Evolutionary conservation across 768 basidiomycete species (phyloP), one percentile per base, ranked within the genome.

Genomic region (Naganishia vishniacii): DNA sequence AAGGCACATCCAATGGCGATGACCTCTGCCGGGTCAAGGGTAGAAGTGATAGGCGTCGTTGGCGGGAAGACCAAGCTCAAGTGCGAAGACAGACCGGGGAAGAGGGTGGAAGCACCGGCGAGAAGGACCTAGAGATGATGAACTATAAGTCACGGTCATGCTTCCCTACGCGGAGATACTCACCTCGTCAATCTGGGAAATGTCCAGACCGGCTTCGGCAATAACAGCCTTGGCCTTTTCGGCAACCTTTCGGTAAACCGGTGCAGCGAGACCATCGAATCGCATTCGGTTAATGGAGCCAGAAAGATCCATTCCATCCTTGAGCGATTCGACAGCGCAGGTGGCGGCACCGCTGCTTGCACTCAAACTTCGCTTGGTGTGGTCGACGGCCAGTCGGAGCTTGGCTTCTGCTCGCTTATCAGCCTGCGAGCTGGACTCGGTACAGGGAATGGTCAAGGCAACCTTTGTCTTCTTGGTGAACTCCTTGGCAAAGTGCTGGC

Each of bases 391-490:
- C 23, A 98, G 84, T 11, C 88, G 84, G 28, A 99, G 84, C 74
- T 93, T 94, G n/a, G 91, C 89, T 72, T 91, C 87, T 0, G 93
- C 89, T 25, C 95, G 88, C 71, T 84, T 82, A 78, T 92, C 88
- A 32, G 81, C 80, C 18, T 80, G 68, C 23, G 84, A 80, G 2
- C 80, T 80, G 5, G 86, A 79, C 0, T 86, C 85, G 60, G 81
- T 68, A 48, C 75, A 75, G 13, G 77, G 83, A 16, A 91, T 81
- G 9, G 82, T 78, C 45, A 95, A 81, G 0, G 86, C 79, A 25
- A 83, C 83, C 77, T 89, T 91, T 18, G 88, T 92, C 81, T 95
- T 99, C 80, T 97, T 98, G 53, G 88, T 89, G 78, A 99, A 99
- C 68, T 99, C 94, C 74, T 91, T 86, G 59, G 88, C 85, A 77